Base-by-base conservation (phyloP, 768 basidiomycete species). In the Leucocoprinus sp. region DNA sequence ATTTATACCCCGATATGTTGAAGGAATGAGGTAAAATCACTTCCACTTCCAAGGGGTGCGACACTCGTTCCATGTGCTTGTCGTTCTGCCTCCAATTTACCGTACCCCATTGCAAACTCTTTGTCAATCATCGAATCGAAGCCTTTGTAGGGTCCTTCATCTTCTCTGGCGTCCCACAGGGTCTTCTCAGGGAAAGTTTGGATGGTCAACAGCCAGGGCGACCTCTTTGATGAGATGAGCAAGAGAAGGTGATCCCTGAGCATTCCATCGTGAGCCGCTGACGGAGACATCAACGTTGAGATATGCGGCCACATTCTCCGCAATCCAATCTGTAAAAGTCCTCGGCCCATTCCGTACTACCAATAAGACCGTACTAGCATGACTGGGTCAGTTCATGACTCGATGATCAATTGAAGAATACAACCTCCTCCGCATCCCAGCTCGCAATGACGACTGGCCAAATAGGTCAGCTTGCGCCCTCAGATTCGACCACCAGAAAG, bases 341-440 rank as follows among this genome's bases (percentile, higher is more conserved):
- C 60, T 97, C 95, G 2, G 82, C 91, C 76, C 84, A 95, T 63
- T 97, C 95, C 3, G 89, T 93, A 55, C 82, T 86, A 21, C 93
- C 93, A 28, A 89, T 59, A 33, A 91, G 71, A 19, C 86, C 87
- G 39, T 71, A 71, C 70, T 75, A 41, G 11, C 27, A 19, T 21
- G 28, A 35, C 11, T 38, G 31, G 11, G 24, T 57, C 34, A 52
- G 43, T 42, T 28, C 36, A 21, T n/a, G n/a, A n/a, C n/a, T 23
- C 12, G 7, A 3, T n/a, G 19, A 35, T 12, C 21, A 37, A 43
- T 23, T 19, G 8, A 40, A 12, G 18, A 80, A 73, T n/a, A n/a
- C n/a, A 57, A 75, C 70, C 66, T 83, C 82, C 57, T 86, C 84
- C 2, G 74, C 84, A 54, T 86, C 83, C 84, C 84, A 87, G 50